Percentiles rank a stretch among this genome's conserved stretches.
Evolutionary conservation across 805 yeast genomes (phyloP).

Genomic region (Starmerella sp.): DNA sequence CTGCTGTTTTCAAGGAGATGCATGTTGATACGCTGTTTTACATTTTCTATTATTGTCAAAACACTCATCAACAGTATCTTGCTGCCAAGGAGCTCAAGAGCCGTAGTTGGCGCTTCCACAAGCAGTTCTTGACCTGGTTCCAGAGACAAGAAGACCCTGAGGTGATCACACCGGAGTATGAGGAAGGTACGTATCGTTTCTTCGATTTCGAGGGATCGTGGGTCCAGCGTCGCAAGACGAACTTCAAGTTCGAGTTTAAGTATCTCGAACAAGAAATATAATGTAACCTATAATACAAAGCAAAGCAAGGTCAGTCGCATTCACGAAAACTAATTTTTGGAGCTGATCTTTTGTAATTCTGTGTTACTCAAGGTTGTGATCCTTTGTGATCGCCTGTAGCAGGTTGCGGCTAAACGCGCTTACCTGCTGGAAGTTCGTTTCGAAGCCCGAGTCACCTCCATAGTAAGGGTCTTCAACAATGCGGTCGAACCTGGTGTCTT

Average conservation of each 20-base stretch:
- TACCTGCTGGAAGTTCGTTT: conserved; percentile 63
- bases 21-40: conserved; percentile 83
- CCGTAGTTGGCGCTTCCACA: conserved; percentile 76
- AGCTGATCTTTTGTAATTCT: not conserved
- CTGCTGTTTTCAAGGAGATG: conserved; percentile 52
- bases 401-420: conserved; percentile 65
- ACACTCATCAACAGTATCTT: conserved; percentile 56
- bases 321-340: not conserved
- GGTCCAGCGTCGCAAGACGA: conserved; percentile 50
- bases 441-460: conserved; percentile 78
- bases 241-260: conserved; percentile 42
- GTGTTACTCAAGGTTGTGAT: not conserved
- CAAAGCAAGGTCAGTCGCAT: not conserved
- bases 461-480: conserved; percentile 88
- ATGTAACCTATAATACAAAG: not conserved
- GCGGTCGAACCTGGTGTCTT: conserved; percentile 37
- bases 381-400: conserved; percentile 30
- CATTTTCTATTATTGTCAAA: conserved; percentile 79
- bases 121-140: conserved; percentile 69
- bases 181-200: conserved; percentile 54
- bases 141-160: conserved; percentile 50
- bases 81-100: conserved; percentile 71
- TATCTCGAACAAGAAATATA: conserved; percentile 34
- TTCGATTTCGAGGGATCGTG: conserved; percentile 72
- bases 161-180: conserved; percentile 33